Conservation (phyloP, 345 rosid genomes). For the Eucalyptus fibrosa region DNA sequence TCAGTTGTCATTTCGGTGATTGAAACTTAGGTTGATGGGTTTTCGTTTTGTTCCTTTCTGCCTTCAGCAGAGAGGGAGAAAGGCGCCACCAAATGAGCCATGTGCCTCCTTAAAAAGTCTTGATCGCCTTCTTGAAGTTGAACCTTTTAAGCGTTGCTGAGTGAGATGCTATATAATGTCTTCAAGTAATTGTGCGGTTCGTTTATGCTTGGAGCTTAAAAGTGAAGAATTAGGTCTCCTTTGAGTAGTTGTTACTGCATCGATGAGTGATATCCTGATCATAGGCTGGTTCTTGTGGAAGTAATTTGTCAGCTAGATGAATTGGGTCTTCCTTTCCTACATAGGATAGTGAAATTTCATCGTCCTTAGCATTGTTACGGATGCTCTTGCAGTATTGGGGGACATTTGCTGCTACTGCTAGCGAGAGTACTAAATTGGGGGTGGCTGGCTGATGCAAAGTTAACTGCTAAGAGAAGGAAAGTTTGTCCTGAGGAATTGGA, state of each 20-base stretch:
- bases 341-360: not conserved
- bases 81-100: slow-evolving; percentile 69
- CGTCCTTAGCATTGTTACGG: not conserved
- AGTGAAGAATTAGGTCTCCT: not conserved
- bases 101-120: slow-evolving; percentile 64
- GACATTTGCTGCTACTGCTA: not conserved
- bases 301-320: not conserved
- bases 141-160: not conserved
- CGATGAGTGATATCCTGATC: not conserved
- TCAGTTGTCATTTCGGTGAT: not conserved
- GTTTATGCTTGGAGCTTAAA: not conserved
- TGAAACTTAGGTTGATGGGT: not conserved
- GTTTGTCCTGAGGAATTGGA: slow-evolving; percentile 15
- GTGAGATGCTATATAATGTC: not conserved
- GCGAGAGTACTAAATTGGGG: not conserved
- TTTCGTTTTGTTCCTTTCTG: not conserved
- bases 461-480: slow-evolving; percentile 39
- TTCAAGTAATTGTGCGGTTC: not conserved
- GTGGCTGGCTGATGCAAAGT: not conserved
- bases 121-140: not conserved
- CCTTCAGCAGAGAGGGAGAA: slow-evolving; percentile 64
- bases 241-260: not conserved
- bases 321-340: not conserved
- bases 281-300: not conserved
- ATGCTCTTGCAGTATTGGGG: not conserved